Evolutionary conservation across 2,329 filamentous ascomycete species (phyloP), one percentile per base, ranked within the genome.

Genomic region (Daldinia sp.): DNA sequence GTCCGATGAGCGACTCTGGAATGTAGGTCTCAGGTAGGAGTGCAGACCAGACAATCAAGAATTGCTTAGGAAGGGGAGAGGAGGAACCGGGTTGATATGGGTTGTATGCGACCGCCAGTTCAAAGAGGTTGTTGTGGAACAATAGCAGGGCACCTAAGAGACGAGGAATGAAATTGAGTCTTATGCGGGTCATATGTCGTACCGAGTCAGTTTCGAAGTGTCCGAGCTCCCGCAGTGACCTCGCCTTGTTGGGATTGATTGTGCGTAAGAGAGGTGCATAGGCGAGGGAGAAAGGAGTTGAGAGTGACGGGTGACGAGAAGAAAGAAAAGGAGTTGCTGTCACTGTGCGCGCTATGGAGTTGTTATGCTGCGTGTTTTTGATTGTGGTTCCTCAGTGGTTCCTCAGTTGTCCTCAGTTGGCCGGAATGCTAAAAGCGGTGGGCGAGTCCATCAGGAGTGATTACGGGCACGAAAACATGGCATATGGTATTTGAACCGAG

Each of bases 11-110:
- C 50, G 66, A 41, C 61, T 59, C 30, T 74, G 74, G 73, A 73
- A 76, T 76, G 74, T 53, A 70, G 62, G 73, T 72, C 67, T 73
- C 69, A 71, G 65, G 68, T 63, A 68, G 37, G 66, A 65, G 62
- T 60, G 33, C 58, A 57, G 44, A 44, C 44, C 18, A n/a, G 44
- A 55, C 44, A 67, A 57, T 53, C 57, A 39, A 65, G 35, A 67
- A 68, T 60, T 53, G n/a, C 42, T 35, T 46, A 23, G 2, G 18
- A 68, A 67, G 63, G 65, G 65, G 70, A 64, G 48, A 65, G 35
- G 37, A 9, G 53, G 13, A 35, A 42, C 48, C 23, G 53, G 64
- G 56, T 48, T 60, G 64, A 65, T 67, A 65, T 48, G 35, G 13
- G 13, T 35, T 35, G 35, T 39, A 39, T 65, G 64, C 70, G 68